Evolutionary conservation across 768 basidiomycete genomes (phyloP), one percentile per base, ranked within the genome.

Genomic region (Pisolithus orientalis): DNA sequence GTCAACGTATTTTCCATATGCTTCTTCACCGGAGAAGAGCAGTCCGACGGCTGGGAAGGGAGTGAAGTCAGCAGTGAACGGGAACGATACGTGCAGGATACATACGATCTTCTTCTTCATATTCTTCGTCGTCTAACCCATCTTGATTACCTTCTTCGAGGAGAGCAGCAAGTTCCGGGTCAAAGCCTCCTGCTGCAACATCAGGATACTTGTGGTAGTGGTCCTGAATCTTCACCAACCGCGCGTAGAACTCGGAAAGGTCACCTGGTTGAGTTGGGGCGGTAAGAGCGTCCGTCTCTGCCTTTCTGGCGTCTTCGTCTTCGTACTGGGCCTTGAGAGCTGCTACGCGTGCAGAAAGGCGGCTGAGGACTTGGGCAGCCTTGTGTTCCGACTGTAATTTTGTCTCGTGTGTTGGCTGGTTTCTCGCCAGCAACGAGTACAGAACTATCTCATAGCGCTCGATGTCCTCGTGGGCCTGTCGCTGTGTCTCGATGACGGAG

Each of bases 191-290:
- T 77, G 84, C 76, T 63, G 80, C 79, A 72, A 87, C 76, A 74
- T 94, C 89, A 74, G 94, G 94, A 79, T 97, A 94, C 77, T 91
- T 91, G 72, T 79, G 80, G 78, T 98, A 85, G 80, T 95, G 92
- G 67, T 94, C 93, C 74, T 94, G 91, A 71, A 98, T 84, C 80
- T 90, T 93, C 65, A 83, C 85, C 77, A 98, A 85, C 75, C 96
- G 86, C 69, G 85, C 76, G 74, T 99, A 98, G 75, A 99, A 99
- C 70, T 95, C 92, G 44, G 86, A 84, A 48, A 98, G 78, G 71
- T 97, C 82, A 70, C 82, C 80, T 44, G 79, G 79, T 59, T 80
- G 77, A 4, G 72, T 55, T 14, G 82, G 70, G 10, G 79, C 75
- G 37, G 87, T 85, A 6, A 91, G 70, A 11, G 75, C 59, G 40